Evolutionary conservation across 768 basidiomycete genomes (phyloP), one percentile per base, ranked within the genome.

Genomic region (Calvatia gigantea): DNA sequence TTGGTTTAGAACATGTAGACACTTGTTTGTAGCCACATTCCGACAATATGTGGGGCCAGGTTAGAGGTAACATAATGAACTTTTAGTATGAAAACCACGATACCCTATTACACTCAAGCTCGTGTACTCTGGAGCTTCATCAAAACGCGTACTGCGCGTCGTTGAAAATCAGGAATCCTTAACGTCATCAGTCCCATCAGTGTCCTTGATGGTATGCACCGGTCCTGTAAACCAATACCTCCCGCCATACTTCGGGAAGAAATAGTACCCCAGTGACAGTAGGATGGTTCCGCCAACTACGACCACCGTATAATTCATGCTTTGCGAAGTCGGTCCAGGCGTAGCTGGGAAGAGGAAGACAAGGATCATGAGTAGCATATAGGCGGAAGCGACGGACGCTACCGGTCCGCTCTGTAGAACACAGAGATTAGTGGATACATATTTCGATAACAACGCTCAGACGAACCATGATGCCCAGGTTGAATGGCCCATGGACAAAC

Each of bases 291-390:
- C 86, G 0, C 82, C 83, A 3, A 84, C 69, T 4, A 91, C 88
- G 32, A 86, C 84, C 37, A 85, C 73, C 0, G 83, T 80, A 60
- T 90, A 91, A 67, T 90, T 90, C 87, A 91, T 89, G 51, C 72
- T 70, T 11, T 59, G 53, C 3, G 75, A 66, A 41, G 62, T 65
- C 3, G 84, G 73, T 17, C 67, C 65, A 11, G 82, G 82, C 17
- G 73, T 75, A 9, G 78, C 66, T 14, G 85, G 89, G 74, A 89
- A 90, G 56, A 85, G 70, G 70, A 86, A 84, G 0, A 87, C 79
- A 35, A 84, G 62, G 47, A 72, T 63, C 78, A 85, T 81, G 68
- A 89, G 85, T 4, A 62, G 25, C 89, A 91, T 90, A 70, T 82
- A 90, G 0, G 73, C 58, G 7, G 87, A 78, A 6, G 87, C 73